A percentile compares a stretch with the other conserved stretches of the same genome.
These are phyloP conservation scores for Mortierella hygrophila DNA, from an alignment of 192 early-diverging fungal genomes.

Conservation along the genomic window DNA sequence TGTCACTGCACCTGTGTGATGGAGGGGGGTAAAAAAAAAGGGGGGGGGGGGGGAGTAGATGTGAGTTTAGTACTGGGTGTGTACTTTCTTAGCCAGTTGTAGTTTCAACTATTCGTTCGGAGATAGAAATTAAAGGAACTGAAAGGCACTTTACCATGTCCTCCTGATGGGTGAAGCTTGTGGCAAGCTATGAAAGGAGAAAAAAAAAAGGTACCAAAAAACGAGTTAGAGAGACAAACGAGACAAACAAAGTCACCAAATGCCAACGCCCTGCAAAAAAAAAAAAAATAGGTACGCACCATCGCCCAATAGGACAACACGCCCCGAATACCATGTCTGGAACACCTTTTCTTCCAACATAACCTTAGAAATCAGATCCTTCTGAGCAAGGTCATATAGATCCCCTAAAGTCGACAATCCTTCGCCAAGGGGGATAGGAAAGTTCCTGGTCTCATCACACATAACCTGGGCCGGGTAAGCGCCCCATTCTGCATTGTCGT, in stretches of 20 bases:
- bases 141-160: neutral
- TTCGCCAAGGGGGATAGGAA: slow-evolving; percentile 11
- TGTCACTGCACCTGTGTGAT: neutral
- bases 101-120: too few relatives aligned
- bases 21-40: too few relatives aligned
- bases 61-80: neutral
- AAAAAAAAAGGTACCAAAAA: neutral
- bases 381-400: neutral
- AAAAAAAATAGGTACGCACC: neutral
- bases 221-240: neutral
- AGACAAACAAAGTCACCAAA: neutral
- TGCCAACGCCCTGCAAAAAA: neutral
- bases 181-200: neutral
- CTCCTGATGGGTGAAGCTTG: slow-evolving; percentile 4
- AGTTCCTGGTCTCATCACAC: neutral
- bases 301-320: slow-evolving; percentile 13
- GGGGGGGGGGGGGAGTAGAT: too few relatives aligned
- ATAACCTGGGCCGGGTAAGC: neutral
- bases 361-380: neutral
- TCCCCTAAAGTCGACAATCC: neutral
- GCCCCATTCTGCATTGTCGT: slow-evolving; percentile 27
- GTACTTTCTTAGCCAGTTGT: neutral
- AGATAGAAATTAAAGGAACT: neutral
- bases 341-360: slow-evolving; percentile 25
- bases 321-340: slow-evolving; percentile 4